Percentiles rank a stretch among this genome's conserved stretches.
Evolutionary conservation across 805 yeast species (phyloP).

Genomic region (Saturnispora galanensis): DNA sequence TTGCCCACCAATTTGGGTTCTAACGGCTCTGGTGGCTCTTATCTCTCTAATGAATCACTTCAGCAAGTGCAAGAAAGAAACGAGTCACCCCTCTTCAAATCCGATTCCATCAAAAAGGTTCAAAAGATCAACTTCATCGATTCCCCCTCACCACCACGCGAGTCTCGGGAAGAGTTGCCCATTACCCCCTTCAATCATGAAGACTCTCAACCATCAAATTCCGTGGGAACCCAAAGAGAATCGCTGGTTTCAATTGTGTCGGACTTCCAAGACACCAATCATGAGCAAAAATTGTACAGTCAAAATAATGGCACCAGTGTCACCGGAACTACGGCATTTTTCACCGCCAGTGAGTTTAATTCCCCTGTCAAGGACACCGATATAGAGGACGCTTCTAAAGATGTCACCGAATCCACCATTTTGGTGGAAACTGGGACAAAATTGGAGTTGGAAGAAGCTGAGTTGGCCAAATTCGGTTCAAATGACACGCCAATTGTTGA

Average conservation of each 20-base stretch:
- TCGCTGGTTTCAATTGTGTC: slow-evolving; percentile 1
- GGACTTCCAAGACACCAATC: not conserved
- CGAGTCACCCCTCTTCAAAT: not conserved
- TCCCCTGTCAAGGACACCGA: not conserved
- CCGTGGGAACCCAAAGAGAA: not conserved
- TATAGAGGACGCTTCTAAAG: not conserved
- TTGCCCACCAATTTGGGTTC: not conserved
- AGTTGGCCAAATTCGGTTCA: too few species aligned
- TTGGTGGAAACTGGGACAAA: not conserved
- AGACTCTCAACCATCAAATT: not conserved
- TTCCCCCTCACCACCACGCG: not conserved
- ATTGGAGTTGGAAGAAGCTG: not conserved
- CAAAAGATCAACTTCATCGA: slow-evolving; percentile 6
- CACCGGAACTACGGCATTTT: slow-evolving; percentile 5
- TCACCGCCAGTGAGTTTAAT: not conserved
- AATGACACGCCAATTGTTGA: not conserved
- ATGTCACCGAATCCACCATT: not conserved
- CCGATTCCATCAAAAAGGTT: not conserved
- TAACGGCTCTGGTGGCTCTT: too few species aligned
- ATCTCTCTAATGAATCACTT: too few species aligned
- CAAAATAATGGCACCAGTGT: not conserved
- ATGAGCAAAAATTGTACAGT: not conserved
- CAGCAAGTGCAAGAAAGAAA: not conserved
- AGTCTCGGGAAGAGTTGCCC: not conserved
- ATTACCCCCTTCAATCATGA: too few species aligned